phyloP scores from a whole-genome alignment of 495 filamentous ascomycete species.

The Hypoxylon lienhwacheense region DNA sequence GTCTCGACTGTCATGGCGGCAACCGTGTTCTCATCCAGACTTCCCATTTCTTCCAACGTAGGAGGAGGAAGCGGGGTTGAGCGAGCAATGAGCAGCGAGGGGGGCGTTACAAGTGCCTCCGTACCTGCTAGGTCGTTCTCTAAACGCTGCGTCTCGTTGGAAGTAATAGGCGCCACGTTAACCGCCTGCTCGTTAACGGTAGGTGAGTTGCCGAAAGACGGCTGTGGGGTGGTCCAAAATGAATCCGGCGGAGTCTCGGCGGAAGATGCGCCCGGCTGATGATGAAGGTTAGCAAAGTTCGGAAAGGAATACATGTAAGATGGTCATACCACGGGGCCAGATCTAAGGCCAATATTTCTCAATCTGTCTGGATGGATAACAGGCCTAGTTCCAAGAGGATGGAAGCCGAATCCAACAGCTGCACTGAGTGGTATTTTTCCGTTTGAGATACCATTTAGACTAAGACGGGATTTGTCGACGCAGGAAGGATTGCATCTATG shows the following conservation, averaged over 20 bases:
- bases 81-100: conserved; percentile 12
- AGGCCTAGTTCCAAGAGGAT: conserved; percentile 31
- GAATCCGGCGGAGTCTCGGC: neutral
- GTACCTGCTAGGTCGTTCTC: too few species aligned
- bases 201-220: neutral
- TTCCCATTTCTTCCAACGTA: conserved; percentile 24
- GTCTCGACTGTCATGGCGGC: conserved; percentile 15
- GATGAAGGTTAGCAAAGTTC: conserved; percentile 9
- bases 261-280: conserved; percentile 2
- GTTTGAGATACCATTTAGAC: conserved; percentile 52
- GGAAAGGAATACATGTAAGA: neutral
- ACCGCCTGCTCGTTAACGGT: neutral
- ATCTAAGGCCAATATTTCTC: conserved; percentile 42
- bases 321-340: conserved; percentile 41
- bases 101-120: neutral
- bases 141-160: too few species aligned
- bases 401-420: conserved; percentile 50
- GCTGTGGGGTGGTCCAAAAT: neutral
- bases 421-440: conserved; percentile 47
- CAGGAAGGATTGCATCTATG: conserved; percentile 51
- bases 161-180: too few species aligned
- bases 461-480: conserved; percentile 50
- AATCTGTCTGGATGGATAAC: conserved; percentile 37
- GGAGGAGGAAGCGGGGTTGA: conserved; percentile 22
- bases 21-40: conserved; percentile 5